phyloP scores from a whole-genome alignment of 805 yeast species.

The Starmera quercuum region DNA sequence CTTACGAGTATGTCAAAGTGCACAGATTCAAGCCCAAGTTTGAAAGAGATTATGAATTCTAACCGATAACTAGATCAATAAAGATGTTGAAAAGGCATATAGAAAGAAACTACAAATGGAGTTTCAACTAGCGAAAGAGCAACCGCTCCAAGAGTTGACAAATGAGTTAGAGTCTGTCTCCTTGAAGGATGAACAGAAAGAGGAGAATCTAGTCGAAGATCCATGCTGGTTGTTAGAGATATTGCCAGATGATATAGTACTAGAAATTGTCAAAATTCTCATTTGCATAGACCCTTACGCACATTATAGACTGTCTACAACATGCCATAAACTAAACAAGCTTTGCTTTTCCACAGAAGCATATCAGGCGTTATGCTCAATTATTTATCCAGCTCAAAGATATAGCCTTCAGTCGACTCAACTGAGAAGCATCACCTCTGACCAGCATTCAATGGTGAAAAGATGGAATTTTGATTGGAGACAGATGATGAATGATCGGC shows the following conservation, averaged over 20 bases:
- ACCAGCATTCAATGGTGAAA: slow-evolving; percentile 28
- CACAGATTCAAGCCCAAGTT: background rate
- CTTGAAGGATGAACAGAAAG: slow-evolving; percentile 5
- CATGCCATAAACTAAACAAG: slow-evolving; percentile 50
- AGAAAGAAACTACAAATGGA: slow-evolving; percentile 46
- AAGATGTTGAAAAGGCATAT: slow-evolving; percentile 60
- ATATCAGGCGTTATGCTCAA: slow-evolving; percentile 43
- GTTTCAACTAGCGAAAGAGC: slow-evolving; percentile 22
- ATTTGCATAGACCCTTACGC: slow-evolving; percentile 45
- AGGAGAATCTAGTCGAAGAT: too few relatives aligned
- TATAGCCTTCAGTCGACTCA: slow-evolving; percentile 39
- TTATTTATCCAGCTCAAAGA: slow-evolving; percentile 45
- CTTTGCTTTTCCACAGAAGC: slow-evolving; percentile 46
- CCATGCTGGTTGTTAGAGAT: slow-evolving; percentile 35
- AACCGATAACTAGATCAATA: slow-evolving; percentile 24
- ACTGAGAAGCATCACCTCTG: slow-evolving; percentile 26
- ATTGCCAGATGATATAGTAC: slow-evolving; percentile 54
- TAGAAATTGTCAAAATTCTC: slow-evolving; percentile 40
- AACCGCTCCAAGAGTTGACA: slow-evolving; percentile 15
- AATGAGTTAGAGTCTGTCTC: too few relatives aligned
- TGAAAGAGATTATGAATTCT: too few relatives aligned
- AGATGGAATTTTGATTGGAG: slow-evolving; percentile 32
- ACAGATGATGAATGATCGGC: slow-evolving; percentile 43
- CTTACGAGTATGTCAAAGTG: background rate
- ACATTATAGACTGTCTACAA: slow-evolving; percentile 54